Conservation (phyloP, 1,284 basidiomycete genomes). For the Waitea zeae region DNA sequence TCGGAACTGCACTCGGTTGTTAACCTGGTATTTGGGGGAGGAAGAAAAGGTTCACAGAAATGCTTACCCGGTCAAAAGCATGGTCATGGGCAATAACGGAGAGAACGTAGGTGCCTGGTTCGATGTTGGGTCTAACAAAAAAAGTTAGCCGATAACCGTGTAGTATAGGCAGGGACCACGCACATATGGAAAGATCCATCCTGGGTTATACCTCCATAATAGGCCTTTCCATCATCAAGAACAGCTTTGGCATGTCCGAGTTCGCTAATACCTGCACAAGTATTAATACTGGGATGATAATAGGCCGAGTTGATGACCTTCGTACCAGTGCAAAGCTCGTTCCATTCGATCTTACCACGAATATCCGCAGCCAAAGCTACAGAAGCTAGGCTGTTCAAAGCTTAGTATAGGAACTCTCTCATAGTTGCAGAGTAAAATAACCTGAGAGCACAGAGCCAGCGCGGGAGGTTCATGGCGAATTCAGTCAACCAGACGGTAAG, state of each 20-base stretch:
- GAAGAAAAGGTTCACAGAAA: constrained; percentile 2
- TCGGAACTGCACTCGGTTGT: constrained; percentile 26
- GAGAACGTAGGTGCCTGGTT: constrained; percentile 45
- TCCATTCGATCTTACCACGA: constrained; percentile 43
- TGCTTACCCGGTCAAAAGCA: constrained; percentile 46
- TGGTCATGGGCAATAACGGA: constrained; percentile 48
- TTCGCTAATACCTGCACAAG: constrained; percentile 19
- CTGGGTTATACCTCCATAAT: constrained; percentile 28
- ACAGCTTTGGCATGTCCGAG: constrained; percentile 41
- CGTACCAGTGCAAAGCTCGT: constrained; percentile 43
- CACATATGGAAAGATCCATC: constrained; percentile 54
- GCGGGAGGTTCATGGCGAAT: too few species aligned
- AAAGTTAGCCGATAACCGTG: constrained; percentile 6
- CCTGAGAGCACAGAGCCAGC: too few species aligned
- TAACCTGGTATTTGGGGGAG: too few species aligned
- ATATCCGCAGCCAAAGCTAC: constrained; percentile 30
- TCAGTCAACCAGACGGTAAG: too few species aligned
- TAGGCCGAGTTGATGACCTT: constrained; percentile 1
- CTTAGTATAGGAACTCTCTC: too few species aligned
- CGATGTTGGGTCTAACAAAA: constrained; percentile 37
- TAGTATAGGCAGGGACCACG: constrained; percentile 9
- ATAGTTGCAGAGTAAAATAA: too few species aligned
- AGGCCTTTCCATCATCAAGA: constrained; percentile 36
- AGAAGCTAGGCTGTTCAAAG: constrained; percentile 11
- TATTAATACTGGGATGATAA: constrained; percentile 4